A percentile compares a stretch with the other conserved stretches of the same genome.
Conservation (phyloP, 1,284 basidiomycete species). For the Polyporus tsugae region DNA sequence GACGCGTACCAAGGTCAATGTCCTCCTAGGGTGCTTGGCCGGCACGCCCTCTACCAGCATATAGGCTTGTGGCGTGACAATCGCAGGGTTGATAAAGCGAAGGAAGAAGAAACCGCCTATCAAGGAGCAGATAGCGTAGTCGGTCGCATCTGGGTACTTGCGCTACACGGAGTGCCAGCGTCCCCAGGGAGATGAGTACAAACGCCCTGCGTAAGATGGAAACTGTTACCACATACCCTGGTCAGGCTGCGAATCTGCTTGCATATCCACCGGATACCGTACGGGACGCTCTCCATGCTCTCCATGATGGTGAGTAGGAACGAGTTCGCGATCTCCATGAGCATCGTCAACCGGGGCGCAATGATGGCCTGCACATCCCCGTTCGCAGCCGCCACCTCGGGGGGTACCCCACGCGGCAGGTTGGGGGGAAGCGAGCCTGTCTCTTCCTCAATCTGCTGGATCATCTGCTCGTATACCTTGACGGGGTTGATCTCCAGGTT, state of each 20-base stretch:
- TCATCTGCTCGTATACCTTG: slow-evolving; percentile 99
- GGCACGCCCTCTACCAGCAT: slow-evolving; percentile 99
- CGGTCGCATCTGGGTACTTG: slow-evolving; percentile 87
- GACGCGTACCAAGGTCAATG: slow-evolving; percentile 84
- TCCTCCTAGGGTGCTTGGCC: slow-evolving; percentile 95
- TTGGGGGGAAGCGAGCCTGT: slow-evolving; percentile 90
- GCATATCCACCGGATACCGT: slow-evolving; percentile 99
- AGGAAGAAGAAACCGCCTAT: slow-evolving; percentile 99
- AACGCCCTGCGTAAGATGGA: slow-evolving; percentile 9
- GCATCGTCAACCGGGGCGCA: slow-evolving; percentile 93
- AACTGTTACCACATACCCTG: slow-evolving; percentile 57
- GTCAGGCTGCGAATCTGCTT: slow-evolving; percentile 98
- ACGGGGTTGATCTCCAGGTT: slow-evolving; percentile 99
- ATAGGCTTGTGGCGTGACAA: slow-evolving; percentile 99
- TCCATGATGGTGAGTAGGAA: slow-evolving; percentile 99
- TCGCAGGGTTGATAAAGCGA: slow-evolving; percentile 99
- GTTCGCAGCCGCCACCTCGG: slow-evolving; percentile 94
- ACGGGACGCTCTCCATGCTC: slow-evolving; percentile 96
- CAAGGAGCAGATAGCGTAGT: slow-evolving; percentile 97
- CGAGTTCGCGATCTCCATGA: slow-evolving; percentile 99
- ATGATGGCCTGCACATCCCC: slow-evolving; percentile 97
- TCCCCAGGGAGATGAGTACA: slow-evolving; percentile 10
- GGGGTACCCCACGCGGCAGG: slow-evolving; percentile 90
- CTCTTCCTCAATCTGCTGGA: slow-evolving; percentile 97
- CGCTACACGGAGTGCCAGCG: slow-evolving; percentile 59